Percentiles rank a stretch among this genome's conserved stretches.
Conservation (phyloP, 2,329 filamentous ascomycete species). For the Anthostomella pinea region DNA sequence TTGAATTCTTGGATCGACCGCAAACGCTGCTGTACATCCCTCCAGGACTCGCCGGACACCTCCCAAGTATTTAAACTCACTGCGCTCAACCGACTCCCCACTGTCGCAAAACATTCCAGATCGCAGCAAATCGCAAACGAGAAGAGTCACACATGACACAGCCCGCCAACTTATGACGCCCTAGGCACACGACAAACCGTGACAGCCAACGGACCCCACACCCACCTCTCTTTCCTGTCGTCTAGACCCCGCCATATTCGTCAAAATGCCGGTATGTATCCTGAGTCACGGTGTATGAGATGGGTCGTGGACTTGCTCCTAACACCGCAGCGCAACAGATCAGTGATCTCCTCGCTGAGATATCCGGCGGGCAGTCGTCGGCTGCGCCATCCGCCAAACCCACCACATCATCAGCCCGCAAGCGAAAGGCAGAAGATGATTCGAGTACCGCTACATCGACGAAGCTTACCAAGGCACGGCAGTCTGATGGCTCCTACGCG, state of each 20-base stretch:
- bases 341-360: conserved; percentile 58
- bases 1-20: too few species aligned
- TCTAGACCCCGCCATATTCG: conserved; percentile 11
- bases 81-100: too few species aligned
- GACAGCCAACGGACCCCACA: conserved; percentile 23
- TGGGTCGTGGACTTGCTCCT: conserved; percentile 11
- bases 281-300: background rate
- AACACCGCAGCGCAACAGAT: conserved; percentile 39
- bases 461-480: conserved; percentile 27
- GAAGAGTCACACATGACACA: conserved; percentile 23
- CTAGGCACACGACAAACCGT: conserved; percentile 21
- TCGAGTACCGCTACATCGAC: conserved; percentile 22
- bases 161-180: conserved; percentile 29
- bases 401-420: conserved; percentile 36
- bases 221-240: conserved; percentile 10
- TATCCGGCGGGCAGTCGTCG: conserved; percentile 52
- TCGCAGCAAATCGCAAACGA: too few species aligned
- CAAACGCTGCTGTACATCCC: too few species aligned
- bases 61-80: conserved; percentile 2
- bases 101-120: too few species aligned
- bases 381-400: conserved; percentile 31
- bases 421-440: conserved; percentile 58
- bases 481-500: conserved; percentile 27
- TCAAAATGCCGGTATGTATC: conserved; percentile 39
- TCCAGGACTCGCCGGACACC: conserved; percentile 3